Base-by-base conservation (phyloP, 1,284 basidiomycete species). In the Ceratobasidium sp. region DNA sequence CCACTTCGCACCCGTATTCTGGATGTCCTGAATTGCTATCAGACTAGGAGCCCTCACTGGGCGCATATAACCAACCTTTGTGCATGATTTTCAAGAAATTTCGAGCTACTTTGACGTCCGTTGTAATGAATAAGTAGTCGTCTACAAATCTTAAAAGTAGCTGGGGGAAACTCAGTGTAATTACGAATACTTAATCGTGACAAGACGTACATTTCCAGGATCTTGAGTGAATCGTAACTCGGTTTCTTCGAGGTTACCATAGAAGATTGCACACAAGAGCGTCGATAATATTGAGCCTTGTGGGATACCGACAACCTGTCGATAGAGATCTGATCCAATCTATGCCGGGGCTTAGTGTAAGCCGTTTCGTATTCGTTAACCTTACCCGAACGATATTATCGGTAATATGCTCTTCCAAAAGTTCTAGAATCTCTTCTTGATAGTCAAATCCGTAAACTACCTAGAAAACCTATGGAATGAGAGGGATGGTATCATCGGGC, bases 271-370 rank as follows among this genome's bases (percentile, higher is more conserved):
- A 83, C 98, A 99, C 0, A 99, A 86, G 40, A 99, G 83, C 0
- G 94, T 91, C 5, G 96, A 98, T 40, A 99, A 85, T 38, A 96
- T 91, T 0, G 96, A 98, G 17, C 98, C 98, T 84, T 99, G 98
- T 0, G 98, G 96, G 42, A 99, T 99, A 0, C 98, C 98, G 13
- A 95, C 90, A 9, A 89, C 89, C 84, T 99, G 98, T 1, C 93
- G 90, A 83, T 93, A 97, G 83, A 94, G 94, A 56, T 90, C 85
- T 9, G 87, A 82, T 0, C 93, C 94, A 78, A 96, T 95, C 94
- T 96, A 66, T 20, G n/a, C 1, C 12, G 57, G 13, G 10, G 54
- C 10, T 56, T 42, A 28, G 40, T 12, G 26, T n/a, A 2, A 20
- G 13, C 40, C 3, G 15, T 15, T 6, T n/a, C 20, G 3, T 10